Evolutionary conservation across 495 filamentous ascomycete species (phyloP).

Genomic region (Rusavskia elegans): DNA sequence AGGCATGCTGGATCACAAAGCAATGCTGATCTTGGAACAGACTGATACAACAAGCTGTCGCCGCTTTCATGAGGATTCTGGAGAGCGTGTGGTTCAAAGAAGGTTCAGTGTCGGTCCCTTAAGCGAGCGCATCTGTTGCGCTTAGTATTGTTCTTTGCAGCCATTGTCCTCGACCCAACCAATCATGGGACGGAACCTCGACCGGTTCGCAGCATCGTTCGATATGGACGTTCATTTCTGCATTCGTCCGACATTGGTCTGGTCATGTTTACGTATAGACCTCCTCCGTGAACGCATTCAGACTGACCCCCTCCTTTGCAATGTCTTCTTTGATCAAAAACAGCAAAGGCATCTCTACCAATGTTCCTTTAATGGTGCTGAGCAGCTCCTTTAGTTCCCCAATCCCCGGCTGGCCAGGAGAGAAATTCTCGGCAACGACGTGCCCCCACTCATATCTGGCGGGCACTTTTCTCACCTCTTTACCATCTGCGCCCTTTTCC

Average conservation of each 20-base stretch:
- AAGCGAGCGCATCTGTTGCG: background rate
- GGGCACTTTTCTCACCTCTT: constrained; percentile 28
- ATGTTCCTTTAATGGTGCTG: constrained; percentile 53
- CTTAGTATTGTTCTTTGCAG: background rate
- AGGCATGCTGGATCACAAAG: too few species aligned
- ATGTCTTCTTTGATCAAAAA: constrained; percentile 82
- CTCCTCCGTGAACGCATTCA: constrained; percentile 71
- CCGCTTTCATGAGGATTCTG: too few species aligned
- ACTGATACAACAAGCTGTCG: too few species aligned
- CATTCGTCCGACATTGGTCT: too few species aligned
- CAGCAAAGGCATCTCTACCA: constrained; percentile 86
- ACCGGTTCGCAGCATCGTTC: too few species aligned
- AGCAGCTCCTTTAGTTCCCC: constrained; percentile 71
- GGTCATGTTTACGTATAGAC: constrained; percentile 50
- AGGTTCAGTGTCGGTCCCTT: too few species aligned
- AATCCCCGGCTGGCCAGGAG: constrained; percentile 40
- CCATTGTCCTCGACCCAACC: background rate
- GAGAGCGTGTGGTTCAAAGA: too few species aligned
- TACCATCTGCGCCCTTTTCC: constrained; percentile 26
- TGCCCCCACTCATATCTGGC: constrained; percentile 59
- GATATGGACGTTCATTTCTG: too few species aligned
- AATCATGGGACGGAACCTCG: background rate
- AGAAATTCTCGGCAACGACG: constrained; percentile 68
- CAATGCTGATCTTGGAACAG: too few species aligned
- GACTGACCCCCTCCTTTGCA: constrained; percentile 63